A percentile compares a stretch with the other conserved stretches of the same genome.
These are phyloP conservation scores for Colletotrichum filicis DNA, from an alignment of 2,329 filamentous ascomycete genomes.

Conservation along the genomic window DNA sequence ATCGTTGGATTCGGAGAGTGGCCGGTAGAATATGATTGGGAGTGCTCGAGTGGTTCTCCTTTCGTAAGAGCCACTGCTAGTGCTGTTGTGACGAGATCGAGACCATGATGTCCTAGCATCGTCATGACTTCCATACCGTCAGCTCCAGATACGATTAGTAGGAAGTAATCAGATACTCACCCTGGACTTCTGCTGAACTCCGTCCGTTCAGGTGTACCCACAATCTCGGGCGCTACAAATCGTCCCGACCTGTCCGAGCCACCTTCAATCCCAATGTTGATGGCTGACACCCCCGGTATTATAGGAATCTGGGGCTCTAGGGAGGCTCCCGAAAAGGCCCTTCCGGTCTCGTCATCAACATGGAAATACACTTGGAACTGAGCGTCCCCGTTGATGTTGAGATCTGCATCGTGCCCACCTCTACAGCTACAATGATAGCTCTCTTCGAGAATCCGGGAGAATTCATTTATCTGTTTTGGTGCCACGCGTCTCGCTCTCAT, in stretches of 20 bases:
- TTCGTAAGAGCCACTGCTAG: background rate
- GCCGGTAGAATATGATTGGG: background rate
- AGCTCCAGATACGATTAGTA: background rate
- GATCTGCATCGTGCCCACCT: background rate
- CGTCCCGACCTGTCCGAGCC: background rate
- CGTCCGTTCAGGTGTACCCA: background rate
- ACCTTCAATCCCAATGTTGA: background rate
- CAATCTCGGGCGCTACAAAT: background rate
- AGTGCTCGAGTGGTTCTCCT: background rate
- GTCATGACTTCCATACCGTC: background rate
- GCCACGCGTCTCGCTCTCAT: background rate
- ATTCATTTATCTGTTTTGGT: background rate
- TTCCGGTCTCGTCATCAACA: background rate
- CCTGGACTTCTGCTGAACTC: background rate
- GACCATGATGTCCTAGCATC: background rate
- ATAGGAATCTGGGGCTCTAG: background rate
- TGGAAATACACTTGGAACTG: constrained; percentile 2
- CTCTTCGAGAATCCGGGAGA: constrained; percentile 1
- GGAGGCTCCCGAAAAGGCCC: background rate
- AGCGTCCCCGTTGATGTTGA: constrained; percentile 4
- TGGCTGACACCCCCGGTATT: background rate
- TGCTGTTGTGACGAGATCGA: background rate
- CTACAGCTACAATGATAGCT: constrained; percentile 1
- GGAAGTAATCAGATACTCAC: background rate
- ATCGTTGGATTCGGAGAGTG: background rate